Evolutionary conservation across 768 basidiomycete genomes (phyloP).

Genomic region (Phaeotremella fagi): DNA sequence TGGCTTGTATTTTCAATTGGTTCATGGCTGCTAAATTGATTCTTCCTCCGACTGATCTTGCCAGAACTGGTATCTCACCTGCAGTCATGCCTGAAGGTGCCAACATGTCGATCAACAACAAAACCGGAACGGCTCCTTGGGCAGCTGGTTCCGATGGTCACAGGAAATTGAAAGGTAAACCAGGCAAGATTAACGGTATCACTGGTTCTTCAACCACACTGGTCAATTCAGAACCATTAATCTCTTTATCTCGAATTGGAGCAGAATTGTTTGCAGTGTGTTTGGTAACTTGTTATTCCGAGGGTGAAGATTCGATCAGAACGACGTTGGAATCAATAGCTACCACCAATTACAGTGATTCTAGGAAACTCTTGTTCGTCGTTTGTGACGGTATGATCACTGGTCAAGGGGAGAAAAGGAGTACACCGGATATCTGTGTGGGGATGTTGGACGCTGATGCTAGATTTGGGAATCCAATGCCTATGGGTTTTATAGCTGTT

Average conservation of each 20-base stretch:
- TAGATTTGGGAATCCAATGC: slow-evolving; percentile 89
- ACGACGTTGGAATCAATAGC: slow-evolving; percentile 93
- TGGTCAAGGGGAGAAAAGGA: slow-evolving; percentile 88
- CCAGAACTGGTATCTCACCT: slow-evolving; percentile 81
- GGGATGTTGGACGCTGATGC: slow-evolving; percentile 85
- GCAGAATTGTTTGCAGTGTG: slow-evolving; percentile 92
- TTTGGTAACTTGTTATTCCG: slow-evolving; percentile 95
- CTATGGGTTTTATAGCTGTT: slow-evolving; percentile 89
- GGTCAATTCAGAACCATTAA: slow-evolving; percentile 54
- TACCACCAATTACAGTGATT: slow-evolving; percentile 80
- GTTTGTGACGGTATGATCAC: slow-evolving; percentile 99
- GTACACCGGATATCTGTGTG: slow-evolving; percentile 96
- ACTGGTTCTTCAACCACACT: slow-evolving; percentile 25
- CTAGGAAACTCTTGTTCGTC: slow-evolving; percentile 84
- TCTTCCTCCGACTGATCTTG: slow-evolving; percentile 69
- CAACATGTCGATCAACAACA: slow-evolving; percentile 86
- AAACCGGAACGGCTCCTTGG: slow-evolving; percentile 91
- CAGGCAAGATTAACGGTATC: slow-evolving; percentile 13
- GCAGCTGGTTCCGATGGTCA: slow-evolving; percentile 47
- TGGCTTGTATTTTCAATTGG: slow-evolving; percentile 98
- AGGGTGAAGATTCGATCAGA: slow-evolving; percentile 86
- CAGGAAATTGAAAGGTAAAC: slow-evolving; percentile 1
- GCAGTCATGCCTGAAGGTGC: slow-evolving; percentile 96
- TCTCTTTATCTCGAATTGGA: slow-evolving; percentile 86
- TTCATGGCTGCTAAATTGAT: slow-evolving; percentile 80